Percentiles rank a stretch among this genome's conserved stretches.
Evolutionary conservation across 2,329 filamentous ascomycete species (phyloP).

Genomic region (Diaporthe vaccinii): DNA sequence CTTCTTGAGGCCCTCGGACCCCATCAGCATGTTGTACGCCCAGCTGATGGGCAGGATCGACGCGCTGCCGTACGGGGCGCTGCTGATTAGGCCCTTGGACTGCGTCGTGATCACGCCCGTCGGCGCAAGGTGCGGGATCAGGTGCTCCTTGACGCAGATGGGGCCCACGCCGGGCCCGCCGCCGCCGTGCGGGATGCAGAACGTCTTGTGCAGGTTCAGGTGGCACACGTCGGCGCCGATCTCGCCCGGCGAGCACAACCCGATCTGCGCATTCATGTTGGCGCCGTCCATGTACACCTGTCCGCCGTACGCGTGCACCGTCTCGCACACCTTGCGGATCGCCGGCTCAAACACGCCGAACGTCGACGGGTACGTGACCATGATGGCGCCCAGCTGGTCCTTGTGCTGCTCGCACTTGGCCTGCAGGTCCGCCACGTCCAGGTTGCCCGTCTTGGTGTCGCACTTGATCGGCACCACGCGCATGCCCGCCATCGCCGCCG

Average conservation of each 20-base stretch:
- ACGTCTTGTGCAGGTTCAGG: slow-evolving; percentile 98
- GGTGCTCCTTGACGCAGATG: slow-evolving; percentile 89
- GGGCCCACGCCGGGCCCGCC: slow-evolving; percentile 94
- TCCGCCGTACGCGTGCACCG: slow-evolving; percentile 89
- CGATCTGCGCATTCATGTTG: slow-evolving; percentile 99
- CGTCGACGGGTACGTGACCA: slow-evolving; percentile 97
- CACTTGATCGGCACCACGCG: slow-evolving; percentile 94
- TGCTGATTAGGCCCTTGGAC: slow-evolving; percentile 77
- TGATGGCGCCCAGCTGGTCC: slow-evolving; percentile 89
- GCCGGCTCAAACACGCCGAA: slow-evolving; percentile 95
- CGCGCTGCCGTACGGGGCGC: slow-evolving; percentile 88
- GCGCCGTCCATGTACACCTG: slow-evolving; percentile 99
- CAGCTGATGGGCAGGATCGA: slow-evolving; percentile 95
- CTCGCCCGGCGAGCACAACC: slow-evolving; percentile 92
- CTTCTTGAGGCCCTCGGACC: slow-evolving; percentile 82
- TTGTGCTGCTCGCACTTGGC: slow-evolving; percentile 91
- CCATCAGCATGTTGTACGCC: slow-evolving; percentile 97
- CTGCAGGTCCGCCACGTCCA: slow-evolving; percentile 88
- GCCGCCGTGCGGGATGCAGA: slow-evolving; percentile 97
- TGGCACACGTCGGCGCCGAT: slow-evolving; percentile 98
- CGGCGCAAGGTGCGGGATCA: slow-evolving; percentile 81
- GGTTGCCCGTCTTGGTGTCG: slow-evolving; percentile 86
- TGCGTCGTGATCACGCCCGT: slow-evolving; percentile 48
- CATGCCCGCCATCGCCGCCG: slow-evolving; percentile 96
- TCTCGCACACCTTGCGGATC: slow-evolving; percentile 85